Evolutionary conservation across 805 yeast species (phyloP).

Genomic region (Candida vaughaniae): DNA sequence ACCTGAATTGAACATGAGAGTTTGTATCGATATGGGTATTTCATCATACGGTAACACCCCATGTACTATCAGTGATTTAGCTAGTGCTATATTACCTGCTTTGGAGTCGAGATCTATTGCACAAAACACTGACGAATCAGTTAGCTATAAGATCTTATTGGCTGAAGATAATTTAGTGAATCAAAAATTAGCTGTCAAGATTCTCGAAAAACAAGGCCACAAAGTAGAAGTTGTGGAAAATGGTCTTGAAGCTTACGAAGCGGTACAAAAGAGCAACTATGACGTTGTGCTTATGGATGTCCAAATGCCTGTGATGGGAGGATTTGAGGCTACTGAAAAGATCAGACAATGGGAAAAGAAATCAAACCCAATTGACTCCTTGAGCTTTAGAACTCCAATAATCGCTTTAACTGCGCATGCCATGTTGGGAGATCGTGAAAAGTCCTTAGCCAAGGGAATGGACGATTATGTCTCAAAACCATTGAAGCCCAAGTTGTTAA

Average conservation of each 20-base stretch:
- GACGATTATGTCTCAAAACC: constrained; percentile 90
- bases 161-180: constrained; percentile 89
- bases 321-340: constrained; percentile 85
- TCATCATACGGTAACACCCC: constrained; percentile 89
- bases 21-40: constrained; percentile 82
- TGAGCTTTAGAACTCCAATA: constrained; percentile 77
- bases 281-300: constrained; percentile 91
- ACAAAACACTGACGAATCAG: constrained; percentile 74
- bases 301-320: constrained; percentile 96
- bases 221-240: constrained; percentile 82
- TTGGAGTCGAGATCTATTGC: constrained; percentile 80
- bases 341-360: constrained; percentile 87
- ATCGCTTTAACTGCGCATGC: constrained; percentile 93
- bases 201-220: constrained; percentile 83
- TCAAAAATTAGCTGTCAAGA: constrained; percentile 83
- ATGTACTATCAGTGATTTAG: constrained; percentile 76
- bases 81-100: constrained; percentile 82
- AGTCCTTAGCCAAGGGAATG: constrained; percentile 86
- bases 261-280: constrained; percentile 62
- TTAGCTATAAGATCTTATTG: constrained; percentile 67
- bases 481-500: constrained; percentile 73
- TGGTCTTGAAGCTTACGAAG: constrained; percentile 80
- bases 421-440: constrained; percentile 88
- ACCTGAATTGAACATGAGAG: constrained; percentile 75
- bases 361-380: constrained; percentile 66